A percentile compares a stretch with the other conserved stretches of the same genome.
phyloP scores from a whole-genome alignment of 2,329 filamentous ascomycete genomes.

The Nemania sp. region DNA sequence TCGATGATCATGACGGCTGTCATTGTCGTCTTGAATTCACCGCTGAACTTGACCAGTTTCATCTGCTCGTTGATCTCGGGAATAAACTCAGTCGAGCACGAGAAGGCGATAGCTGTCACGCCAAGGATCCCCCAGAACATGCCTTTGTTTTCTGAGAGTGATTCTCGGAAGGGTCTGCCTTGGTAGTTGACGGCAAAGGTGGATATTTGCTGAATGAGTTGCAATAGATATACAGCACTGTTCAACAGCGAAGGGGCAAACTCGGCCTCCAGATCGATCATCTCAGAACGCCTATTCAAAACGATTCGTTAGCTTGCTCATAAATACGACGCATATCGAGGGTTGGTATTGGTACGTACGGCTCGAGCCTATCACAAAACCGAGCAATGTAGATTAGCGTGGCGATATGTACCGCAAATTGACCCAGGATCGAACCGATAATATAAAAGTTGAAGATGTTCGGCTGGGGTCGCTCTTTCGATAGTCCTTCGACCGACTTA shows the following conservation, averaged over 20 bases:
- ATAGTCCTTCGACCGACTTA: constrained; percentile 90
- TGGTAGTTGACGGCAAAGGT: constrained; percentile 99
- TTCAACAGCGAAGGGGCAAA: constrained; percentile 94
- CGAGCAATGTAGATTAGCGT: constrained; percentile 93
- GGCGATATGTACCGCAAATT: constrained; percentile 93
- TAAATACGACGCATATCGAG: neutral
- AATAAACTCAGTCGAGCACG: constrained; percentile 91
- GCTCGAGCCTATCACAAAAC: constrained; percentile 82
- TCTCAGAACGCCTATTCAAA: constrained; percentile 49
- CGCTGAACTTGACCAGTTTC: constrained; percentile 85
- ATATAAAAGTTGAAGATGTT: constrained; percentile 99
- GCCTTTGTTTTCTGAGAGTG: constrained; percentile 89
- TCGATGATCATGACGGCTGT: constrained; percentile 84
- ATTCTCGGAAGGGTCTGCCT: constrained; percentile 94
- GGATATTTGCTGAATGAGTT: constrained; percentile 97
- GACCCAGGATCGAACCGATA: constrained; percentile 93
- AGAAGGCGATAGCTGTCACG: constrained; percentile 88
- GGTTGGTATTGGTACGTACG: constrained; percentile 64
- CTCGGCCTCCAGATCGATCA: constrained; percentile 90
- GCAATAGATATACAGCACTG: constrained; percentile 93
- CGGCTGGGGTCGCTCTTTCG: constrained; percentile 94
- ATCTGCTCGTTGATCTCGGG: constrained; percentile 94
- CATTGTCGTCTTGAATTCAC: constrained; percentile 87
- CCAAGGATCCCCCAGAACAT: constrained; percentile 98
- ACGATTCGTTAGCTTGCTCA: neutral